These are phyloP conservation scores for Metschnikowia aberdeeniae DNA, from an alignment of 805 yeast genomes.

Conservation along the genomic window DNA sequence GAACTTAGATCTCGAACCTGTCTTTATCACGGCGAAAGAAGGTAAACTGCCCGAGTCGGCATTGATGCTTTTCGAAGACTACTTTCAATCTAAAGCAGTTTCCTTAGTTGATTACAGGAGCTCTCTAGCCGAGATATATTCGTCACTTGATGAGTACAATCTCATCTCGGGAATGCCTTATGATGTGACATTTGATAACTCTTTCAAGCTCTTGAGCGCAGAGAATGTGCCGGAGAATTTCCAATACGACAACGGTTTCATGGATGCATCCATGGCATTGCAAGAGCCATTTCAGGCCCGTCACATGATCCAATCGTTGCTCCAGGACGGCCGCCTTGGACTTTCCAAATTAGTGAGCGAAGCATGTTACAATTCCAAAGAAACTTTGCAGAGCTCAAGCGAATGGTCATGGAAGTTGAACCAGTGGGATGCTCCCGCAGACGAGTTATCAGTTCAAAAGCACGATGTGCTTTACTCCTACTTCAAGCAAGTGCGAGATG, in stretches of 20 bases:
- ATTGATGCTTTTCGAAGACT: slow-evolving; percentile 47
- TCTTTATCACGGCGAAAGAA: slow-evolving; percentile 30
- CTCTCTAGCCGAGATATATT: slow-evolving; percentile 37
- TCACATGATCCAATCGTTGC: slow-evolving; percentile 35
- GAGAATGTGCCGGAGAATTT: slow-evolving; percentile 35
- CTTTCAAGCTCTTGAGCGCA: slow-evolving; percentile 39
- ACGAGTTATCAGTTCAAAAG: slow-evolving; percentile 32
- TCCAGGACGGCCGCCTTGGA: slow-evolving; percentile 54
- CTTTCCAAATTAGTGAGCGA: slow-evolving; percentile 45
- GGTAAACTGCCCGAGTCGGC: slow-evolving; percentile 39
- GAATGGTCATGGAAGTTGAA: slow-evolving; percentile 74
- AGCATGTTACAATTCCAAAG: slow-evolving; percentile 13
- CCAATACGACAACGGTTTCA: slow-evolving; percentile 52
- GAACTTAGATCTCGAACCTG: slow-evolving; percentile 23
- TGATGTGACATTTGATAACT: slow-evolving; percentile 49
- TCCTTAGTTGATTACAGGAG: slow-evolving; percentile 2
- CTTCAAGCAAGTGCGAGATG: slow-evolving; percentile 45
- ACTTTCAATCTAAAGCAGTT: slow-evolving; percentile 1
- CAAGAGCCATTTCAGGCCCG: slow-evolving; percentile 7
- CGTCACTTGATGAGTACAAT: slow-evolving; percentile 58
- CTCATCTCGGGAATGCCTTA: slow-evolving; percentile 62
- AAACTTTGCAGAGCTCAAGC: slow-evolving; percentile 25
- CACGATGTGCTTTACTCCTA: slow-evolving; percentile 50
- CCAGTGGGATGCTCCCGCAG: slow-evolving; percentile 69
- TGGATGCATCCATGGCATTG: slow-evolving; percentile 41